Percentiles rank a stretch among this genome's conserved stretches.
These are phyloP conservation scores for Elongisporangium undulatum DNA, from an alignment of 352 stramenopile genomes.

Conservation along the genomic window DNA sequence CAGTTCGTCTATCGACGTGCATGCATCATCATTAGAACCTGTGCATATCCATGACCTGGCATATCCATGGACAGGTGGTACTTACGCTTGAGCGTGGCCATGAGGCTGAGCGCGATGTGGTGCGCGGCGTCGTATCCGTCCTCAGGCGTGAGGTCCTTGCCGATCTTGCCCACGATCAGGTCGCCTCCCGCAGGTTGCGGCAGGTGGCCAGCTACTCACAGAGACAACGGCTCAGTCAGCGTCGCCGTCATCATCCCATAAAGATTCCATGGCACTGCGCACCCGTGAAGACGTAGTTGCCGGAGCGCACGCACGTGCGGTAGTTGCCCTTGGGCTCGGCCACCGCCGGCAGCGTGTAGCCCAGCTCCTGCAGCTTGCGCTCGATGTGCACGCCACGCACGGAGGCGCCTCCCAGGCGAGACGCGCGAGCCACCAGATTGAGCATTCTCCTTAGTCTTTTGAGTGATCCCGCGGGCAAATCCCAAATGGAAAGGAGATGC, in stretches of 20 bases:
- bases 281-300: constrained; percentile 85
- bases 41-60: neutral
- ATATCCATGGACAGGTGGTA: neutral
- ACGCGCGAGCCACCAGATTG: constrained; percentile 15
- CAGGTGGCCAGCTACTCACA: constrained; percentile 64
- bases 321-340: constrained; percentile 91
- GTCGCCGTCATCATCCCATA: neutral
- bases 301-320: constrained; percentile 69
- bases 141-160: constrained; percentile 84
- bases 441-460: neutral
- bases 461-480: neutral
- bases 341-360: constrained; percentile 77
- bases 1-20: constrained; percentile 47
- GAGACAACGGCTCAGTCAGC: neutral
- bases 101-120: constrained; percentile 86
- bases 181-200: constrained; percentile 65
- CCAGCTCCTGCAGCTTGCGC: constrained; percentile 78
- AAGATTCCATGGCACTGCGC: neutral
- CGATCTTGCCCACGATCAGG: constrained; percentile 87
- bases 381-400: constrained; percentile 78
- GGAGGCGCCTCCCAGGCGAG: constrained; percentile 7
- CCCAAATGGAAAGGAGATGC: neutral
- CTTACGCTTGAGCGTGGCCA: constrained; percentile 89
- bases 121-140: constrained; percentile 90
- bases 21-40: constrained; percentile 6